Evolutionary conservation across 495 filamentous ascomycete species (phyloP).

Genomic region (Lasiosphaeriaceae sp.): DNA sequence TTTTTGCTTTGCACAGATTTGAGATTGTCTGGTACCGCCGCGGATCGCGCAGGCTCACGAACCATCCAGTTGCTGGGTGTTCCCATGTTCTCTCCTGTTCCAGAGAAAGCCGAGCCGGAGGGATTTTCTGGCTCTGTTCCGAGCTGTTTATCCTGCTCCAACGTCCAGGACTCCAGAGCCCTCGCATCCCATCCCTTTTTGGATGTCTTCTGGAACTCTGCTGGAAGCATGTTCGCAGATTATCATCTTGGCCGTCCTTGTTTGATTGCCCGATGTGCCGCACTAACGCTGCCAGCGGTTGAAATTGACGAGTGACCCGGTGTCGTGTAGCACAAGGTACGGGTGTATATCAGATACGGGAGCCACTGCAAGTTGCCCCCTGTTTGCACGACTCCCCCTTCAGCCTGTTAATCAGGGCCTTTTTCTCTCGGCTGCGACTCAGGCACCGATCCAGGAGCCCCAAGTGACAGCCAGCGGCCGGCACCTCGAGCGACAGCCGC

Average conservation of each 20-base stretch:
- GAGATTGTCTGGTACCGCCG: conserved; percentile 16
- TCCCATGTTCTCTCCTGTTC: conserved; percentile 2
- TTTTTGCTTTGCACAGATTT: too few species aligned
- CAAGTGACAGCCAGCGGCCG: neutral
- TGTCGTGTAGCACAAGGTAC: conserved; percentile 7
- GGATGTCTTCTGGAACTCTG: conserved; percentile 29
- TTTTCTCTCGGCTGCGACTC: conserved; percentile 7
- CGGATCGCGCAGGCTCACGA: conserved; percentile 16
- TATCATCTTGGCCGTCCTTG: conserved; percentile 18
- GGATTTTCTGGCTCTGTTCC: conserved; percentile 16
- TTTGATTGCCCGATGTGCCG: conserved; percentile 35
- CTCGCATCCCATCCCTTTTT: conserved; percentile 9
- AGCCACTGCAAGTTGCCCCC: neutral
- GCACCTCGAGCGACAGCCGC: too few species aligned
- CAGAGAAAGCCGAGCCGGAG: conserved; percentile 18
- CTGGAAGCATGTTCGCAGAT: conserved; percentile 33
- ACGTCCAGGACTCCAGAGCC: conserved; percentile 2
- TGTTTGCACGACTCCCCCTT: conserved; percentile 8
- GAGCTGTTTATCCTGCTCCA: conserved; percentile 16
- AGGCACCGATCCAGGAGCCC: conserved; percentile 4
- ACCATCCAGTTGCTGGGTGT: conserved; percentile 7
- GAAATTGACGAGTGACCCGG: conserved; percentile 15
- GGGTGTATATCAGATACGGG: conserved; percentile 3
- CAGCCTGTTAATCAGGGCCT: conserved; percentile 19
- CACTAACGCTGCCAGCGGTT: conserved; percentile 16